Evolutionary conservation across 352 stramenopile genomes (phyloP).

Genomic region (Phytophthora europaea): DNA sequence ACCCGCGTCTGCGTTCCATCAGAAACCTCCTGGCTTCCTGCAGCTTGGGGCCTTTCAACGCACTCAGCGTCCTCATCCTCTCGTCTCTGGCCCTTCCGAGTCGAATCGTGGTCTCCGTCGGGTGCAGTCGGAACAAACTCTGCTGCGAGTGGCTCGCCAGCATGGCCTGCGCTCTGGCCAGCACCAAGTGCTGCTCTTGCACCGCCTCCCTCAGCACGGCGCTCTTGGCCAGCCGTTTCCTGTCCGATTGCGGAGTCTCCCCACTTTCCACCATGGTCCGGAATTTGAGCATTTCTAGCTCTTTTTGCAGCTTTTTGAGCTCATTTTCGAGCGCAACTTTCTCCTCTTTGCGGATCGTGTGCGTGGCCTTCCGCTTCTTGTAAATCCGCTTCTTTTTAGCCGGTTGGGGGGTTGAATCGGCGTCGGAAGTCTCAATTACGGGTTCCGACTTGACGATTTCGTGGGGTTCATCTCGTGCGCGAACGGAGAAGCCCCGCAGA

Average conservation of each 20-base stretch:
- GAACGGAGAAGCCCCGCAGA: slow-evolving; percentile 25
- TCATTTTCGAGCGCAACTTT: slow-evolving; percentile 41
- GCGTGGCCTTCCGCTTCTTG: slow-evolving; percentile 57
- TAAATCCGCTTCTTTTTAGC: slow-evolving; percentile 44
- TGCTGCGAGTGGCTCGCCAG: slow-evolving; percentile 37
- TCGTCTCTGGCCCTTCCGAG: slow-evolving; percentile 39
- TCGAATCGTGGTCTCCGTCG: slow-evolving; percentile 46
- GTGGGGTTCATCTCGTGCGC: slow-evolving; percentile 17
- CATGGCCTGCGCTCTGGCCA: slow-evolving; percentile 44
- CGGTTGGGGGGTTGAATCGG: neutral
- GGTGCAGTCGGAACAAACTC: slow-evolving; percentile 35
- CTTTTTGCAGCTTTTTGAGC: slow-evolving; percentile 40
- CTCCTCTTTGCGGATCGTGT: slow-evolving; percentile 60
- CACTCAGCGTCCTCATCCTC: slow-evolving; percentile 38
- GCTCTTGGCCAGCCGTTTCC: slow-evolving; percentile 20
- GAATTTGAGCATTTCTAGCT: slow-evolving; percentile 51
- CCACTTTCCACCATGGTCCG: slow-evolving; percentile 32
- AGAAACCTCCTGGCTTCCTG: slow-evolving; percentile 43
- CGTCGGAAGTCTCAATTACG: slow-evolving; percentile 2
- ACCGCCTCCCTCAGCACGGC: slow-evolving; percentile 40
- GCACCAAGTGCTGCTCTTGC: slow-evolving; percentile 46
- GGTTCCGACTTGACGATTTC: slow-evolving; percentile 4
- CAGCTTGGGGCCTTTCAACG: slow-evolving; percentile 43
- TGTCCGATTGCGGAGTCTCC: slow-evolving; percentile 17
- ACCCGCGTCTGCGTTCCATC: slow-evolving; percentile 32